Percentiles rank a stretch among this genome's conserved stretches.
These are phyloP conservation scores for Schoenoplectus tabernaemontani DNA, from an alignment of 202 grass and related monocot species.

Conservation along the genomic window DNA sequence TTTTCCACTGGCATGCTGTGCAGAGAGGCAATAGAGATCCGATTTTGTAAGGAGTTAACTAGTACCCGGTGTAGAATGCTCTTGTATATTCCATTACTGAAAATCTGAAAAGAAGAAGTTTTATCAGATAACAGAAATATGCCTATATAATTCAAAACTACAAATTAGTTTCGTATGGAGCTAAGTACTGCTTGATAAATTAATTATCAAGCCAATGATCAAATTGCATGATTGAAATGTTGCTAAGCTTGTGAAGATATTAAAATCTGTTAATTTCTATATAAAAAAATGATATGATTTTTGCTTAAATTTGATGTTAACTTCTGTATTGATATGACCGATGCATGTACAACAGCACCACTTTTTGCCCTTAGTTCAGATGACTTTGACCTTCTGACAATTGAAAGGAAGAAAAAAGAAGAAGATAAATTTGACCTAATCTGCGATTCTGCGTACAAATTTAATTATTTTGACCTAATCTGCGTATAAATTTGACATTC, in stretches of 20 bases:
- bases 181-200: neutral
- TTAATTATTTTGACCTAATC: too few species aligned
- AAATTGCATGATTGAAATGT: neutral
- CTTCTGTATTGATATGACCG: neutral
- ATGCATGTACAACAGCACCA: conserved; percentile 9
- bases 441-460: too few species aligned
- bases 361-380: neutral
- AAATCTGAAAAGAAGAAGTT: conserved; percentile 51
- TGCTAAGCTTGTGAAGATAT: neutral
- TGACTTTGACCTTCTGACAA: neutral
- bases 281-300: neutral
- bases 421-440: neutral
- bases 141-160: too few species aligned
- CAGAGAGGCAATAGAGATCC: conserved; percentile 80
- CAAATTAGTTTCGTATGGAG: too few species aligned
- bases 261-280: neutral
- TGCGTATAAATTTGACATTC: too few species aligned
- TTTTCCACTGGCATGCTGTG: conserved; percentile 56
- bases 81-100: conserved; percentile 75
- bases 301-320: neutral
- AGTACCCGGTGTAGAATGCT: conserved; percentile 80
- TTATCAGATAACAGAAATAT: too few species aligned
- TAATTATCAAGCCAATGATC: neutral
- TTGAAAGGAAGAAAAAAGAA: neutral
- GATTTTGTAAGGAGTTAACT: conserved; percentile 46